Evolutionary conservation across 179 eudicot genomes (phyloP).

Genomic region (Vitellaria paradoxa): DNA sequence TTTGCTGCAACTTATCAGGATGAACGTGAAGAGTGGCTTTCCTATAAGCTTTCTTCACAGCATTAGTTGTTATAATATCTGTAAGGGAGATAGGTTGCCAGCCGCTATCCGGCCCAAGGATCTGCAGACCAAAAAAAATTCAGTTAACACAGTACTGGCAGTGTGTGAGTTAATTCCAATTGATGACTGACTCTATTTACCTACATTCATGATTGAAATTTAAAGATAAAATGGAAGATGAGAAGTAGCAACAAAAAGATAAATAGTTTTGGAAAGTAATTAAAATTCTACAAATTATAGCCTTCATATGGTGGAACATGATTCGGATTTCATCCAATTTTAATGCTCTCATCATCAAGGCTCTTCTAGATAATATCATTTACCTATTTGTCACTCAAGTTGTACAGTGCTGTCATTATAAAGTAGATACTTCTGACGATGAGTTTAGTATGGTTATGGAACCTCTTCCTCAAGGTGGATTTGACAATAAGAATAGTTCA

Average conservation of each 20-base stretch:
- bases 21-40: slow-evolving; percentile 93
- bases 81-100: slow-evolving; percentile 86
- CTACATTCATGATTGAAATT: not conserved
- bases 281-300: not conserved
- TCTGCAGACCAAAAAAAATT: slow-evolving; percentile 40
- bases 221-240: not conserved
- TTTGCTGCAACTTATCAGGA: slow-evolving; percentile 95
- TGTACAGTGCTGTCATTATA: not conserved
- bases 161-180: not conserved
- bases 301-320: not conserved
- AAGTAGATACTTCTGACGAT: not conserved
- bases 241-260: not conserved
- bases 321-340: not conserved
- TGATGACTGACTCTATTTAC: not conserved
- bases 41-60: slow-evolving; percentile 93
- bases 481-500: not conserved
- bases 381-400: not conserved
- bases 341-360: not conserved
- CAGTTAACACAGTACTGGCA: not conserved
- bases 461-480: not conserved
- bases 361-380: not conserved
- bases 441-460: not conserved
- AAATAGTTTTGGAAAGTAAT: not conserved
- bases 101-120: slow-evolving; percentile 84
- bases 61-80: slow-evolving; percentile 65